Base-by-base conservation (phyloP, 345 rosid species). In the Durio zibethinus region DNA sequence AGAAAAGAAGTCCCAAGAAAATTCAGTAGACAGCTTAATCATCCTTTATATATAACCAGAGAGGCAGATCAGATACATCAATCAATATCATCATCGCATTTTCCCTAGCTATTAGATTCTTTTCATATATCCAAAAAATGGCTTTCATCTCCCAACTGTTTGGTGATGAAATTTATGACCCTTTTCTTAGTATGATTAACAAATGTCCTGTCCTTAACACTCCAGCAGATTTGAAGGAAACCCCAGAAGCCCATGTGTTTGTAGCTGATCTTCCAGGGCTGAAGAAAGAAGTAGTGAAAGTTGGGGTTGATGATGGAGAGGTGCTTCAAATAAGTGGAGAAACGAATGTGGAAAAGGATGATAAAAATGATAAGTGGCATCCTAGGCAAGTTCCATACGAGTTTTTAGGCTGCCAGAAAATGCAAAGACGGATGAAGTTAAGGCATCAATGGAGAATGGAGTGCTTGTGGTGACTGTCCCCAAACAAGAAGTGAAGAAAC, bases 171-270 rank as follows among this genome's bases (percentile, higher is more conserved):
- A 79, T 76, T 2, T 75, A 75, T 18, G 89, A 89, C 69, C 90
- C 89, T 10, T 87, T 89, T 73, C 88, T 89, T 12, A 81, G 89
- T 6, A 38, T 89, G 81, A 54, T 84, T 4, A 86, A 85, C 79
- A 80, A 68, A 42, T 88, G 93, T 57, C 93, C 93, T 0, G 89
- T 88, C 11, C 84, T 89, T 0, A 83, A 77, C 48, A 59, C 85
- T 3, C 89, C 86, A 10, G 80, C 82, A 1, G 89, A 88, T 78
- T 84, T 87, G 90, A 83, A 81, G 63, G 89, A 86, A 72, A 88
- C 91, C 31, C 88, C 84, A 1, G 82, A 84, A 14, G 84, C 88
- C 48, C 89, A 88, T 33, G 79, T 83, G 52, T 80, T 88, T 68
- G 70, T 35, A 2, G 72, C 80, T 2, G 91, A 88, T 68, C 86